These are phyloP conservation scores for Saccharomycopsis babjevae DNA, from an alignment of 805 yeast genomes.

Conservation along the genomic window DNA sequence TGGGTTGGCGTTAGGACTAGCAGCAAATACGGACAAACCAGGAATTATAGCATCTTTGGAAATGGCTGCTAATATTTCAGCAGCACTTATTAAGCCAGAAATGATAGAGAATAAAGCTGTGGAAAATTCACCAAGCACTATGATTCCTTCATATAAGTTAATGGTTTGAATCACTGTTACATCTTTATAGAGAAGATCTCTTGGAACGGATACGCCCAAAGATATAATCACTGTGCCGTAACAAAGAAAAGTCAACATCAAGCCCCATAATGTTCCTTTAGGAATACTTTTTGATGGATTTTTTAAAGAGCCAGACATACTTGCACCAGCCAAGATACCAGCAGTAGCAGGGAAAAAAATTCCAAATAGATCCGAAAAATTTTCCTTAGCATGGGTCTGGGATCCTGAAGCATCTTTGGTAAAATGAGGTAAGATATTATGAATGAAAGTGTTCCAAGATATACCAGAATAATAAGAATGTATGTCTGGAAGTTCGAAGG, in stretches of 20 bases:
- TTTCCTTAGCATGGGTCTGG: slow-evolving; percentile 48
- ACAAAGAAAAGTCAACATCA: slow-evolving; percentile 62
- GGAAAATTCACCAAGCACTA: slow-evolving; percentile 82
- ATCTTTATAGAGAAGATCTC: slow-evolving; percentile 66
- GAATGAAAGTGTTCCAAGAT: slow-evolving; percentile 51
- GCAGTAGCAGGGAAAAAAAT: slow-evolving; percentile 97
- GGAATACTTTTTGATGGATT: slow-evolving; percentile 89
- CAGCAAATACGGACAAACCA: slow-evolving; percentile 48
- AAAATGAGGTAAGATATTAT: slow-evolving; percentile 68
- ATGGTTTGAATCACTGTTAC: slow-evolving; percentile 80
- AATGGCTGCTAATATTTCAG: slow-evolving; percentile 82
- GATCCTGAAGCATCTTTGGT: slow-evolving; percentile 93
- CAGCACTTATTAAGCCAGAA: slow-evolving; percentile 95
- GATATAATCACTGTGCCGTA: slow-evolving; percentile 75
- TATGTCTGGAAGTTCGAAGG: slow-evolving; percentile 46
- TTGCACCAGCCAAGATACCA: slow-evolving; percentile 97
- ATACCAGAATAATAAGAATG: slow-evolving; percentile 55
- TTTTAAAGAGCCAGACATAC: slow-evolving; percentile 90
- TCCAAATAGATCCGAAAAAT: slow-evolving; percentile 80
- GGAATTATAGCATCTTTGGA: slow-evolving; percentile 87
- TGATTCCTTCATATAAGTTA: slow-evolving; percentile 53
- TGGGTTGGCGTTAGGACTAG: slow-evolving; percentile 40
- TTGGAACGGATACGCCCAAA: slow-evolving; percentile 71
- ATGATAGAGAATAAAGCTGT: slow-evolving; percentile 88
- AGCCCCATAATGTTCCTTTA: slow-evolving; percentile 82